Percentiles rank a stretch among this genome's conserved stretches.
Evolutionary conservation across 768 basidiomycete genomes (phyloP).

Genomic region (Leccinum aurantiacum): DNA sequence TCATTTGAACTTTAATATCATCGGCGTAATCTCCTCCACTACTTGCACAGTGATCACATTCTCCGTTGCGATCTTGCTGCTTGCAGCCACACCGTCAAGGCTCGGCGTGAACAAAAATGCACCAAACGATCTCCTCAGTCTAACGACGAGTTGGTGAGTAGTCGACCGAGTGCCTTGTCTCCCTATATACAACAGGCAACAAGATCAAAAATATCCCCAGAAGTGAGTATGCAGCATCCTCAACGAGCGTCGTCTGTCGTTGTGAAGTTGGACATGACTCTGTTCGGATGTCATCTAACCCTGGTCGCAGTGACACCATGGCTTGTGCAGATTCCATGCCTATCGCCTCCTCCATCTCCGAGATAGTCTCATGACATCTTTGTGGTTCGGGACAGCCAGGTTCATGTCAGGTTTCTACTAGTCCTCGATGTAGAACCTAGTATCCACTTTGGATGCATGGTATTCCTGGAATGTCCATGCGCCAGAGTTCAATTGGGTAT

Average conservation of each 20-base stretch:
- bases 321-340: not conserved
- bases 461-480: conserved; percentile 12
- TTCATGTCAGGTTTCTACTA: conserved; percentile 1
- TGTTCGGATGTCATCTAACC: not conserved
- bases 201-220: conserved; percentile 5
- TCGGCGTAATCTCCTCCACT: not conserved
- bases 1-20: not conserved
- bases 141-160: conserved; percentile 5
- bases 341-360: conserved; percentile 8
- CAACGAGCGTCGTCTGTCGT: conserved; percentile 3
- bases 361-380: conserved; percentile 2
- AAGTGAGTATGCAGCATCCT: conserved; percentile 12
- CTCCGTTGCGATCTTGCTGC: not conserved
- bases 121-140: not conserved
- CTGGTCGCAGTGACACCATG: conserved; percentile 3
- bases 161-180: conserved; percentile 4
- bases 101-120: not conserved
- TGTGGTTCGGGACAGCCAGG: conserved; percentile 4
- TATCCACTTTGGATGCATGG: conserved; percentile 5
- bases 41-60: not conserved
- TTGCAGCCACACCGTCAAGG: not conserved
- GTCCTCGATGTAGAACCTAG: conserved; percentile 5
- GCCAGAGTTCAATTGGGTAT: not conserved
- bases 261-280: conserved; percentile 3
- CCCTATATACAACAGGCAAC: conserved; percentile 9